Evolutionary conservation across 164 flowering plant genomes (phyloP).

Genomic region (Platanus orientalis): DNA sequence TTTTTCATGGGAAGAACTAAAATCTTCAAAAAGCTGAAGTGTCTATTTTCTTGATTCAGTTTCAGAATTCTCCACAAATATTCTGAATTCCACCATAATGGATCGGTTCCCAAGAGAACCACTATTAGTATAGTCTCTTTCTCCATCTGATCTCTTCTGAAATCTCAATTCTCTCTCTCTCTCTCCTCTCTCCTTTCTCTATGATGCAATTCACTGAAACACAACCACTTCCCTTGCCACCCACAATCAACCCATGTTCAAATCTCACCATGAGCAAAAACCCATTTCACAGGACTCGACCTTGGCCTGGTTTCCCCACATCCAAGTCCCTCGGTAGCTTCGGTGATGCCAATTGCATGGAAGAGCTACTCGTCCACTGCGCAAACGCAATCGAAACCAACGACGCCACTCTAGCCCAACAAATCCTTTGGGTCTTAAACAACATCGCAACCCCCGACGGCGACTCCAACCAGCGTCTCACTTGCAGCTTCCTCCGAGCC

Average conservation of each 20-base stretch:
- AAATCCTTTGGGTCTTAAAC: slow-evolving; percentile 93
- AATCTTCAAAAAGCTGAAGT: slow-evolving; percentile 47
- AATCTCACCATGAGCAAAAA: slow-evolving; percentile 37
- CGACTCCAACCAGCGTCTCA: slow-evolving; percentile 81
- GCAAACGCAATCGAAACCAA: slow-evolving; percentile 85
- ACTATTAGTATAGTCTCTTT: slow-evolving; percentile 44
- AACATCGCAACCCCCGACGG: slow-evolving; percentile 90
- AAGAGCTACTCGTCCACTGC: slow-evolving; percentile 84
- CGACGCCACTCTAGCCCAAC: slow-evolving; percentile 87
- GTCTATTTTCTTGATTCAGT: slow-evolving; percentile 40
- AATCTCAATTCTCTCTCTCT: slow-evolving; percentile 12
- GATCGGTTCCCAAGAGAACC: slow-evolving; percentile 55
- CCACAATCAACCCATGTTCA: slow-evolving; percentile 20
- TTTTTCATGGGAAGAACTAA: slow-evolving; percentile 27
- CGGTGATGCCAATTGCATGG: slow-evolving; percentile 90
- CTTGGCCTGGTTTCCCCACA: slow-evolving; percentile 60
- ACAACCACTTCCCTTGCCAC: slow-evolving; percentile 35
- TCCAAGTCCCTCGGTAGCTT: slow-evolving; percentile 35
- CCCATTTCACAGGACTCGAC: slow-evolving; percentile 30
- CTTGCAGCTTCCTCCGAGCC: slow-evolving; percentile 82
- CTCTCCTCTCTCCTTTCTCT: slow-evolving; percentile 11
- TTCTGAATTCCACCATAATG: slow-evolving; percentile 13
- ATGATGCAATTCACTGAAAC: slow-evolving; percentile 80
- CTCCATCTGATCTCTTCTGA: slow-evolving; percentile 23
- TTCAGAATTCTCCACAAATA: slow-evolving; percentile 31